Evolutionary conservation across 139 green algal species (phyloP), one percentile per base, ranked within the genome.

Genomic region (Yamagishiella unicocca): DNA sequence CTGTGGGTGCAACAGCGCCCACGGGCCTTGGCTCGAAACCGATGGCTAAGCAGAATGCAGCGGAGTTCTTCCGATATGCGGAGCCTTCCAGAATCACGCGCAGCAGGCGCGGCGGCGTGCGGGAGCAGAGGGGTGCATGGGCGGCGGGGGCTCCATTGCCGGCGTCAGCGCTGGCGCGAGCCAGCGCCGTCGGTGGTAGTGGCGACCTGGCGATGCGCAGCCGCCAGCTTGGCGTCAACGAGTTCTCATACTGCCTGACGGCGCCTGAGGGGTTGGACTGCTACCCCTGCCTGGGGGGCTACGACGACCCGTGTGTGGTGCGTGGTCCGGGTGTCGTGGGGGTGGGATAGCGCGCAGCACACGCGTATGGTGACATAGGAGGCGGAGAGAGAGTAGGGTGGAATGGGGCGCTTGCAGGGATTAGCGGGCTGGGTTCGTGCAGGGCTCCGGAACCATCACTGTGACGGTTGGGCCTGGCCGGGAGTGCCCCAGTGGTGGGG

Each of bases 161-260:
- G 25, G 14, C 22, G 27, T 31, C 7, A 40, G 17, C 25, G 70
- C 38, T 38, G 22, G 29, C 17, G 38, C 38, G 38, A 24, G 22
- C 19, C 58, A 31, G 21, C 12, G 17, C 27, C 21, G 19, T 12
- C 70, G 37, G 40, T 38, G 38, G 70, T 38, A 55, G 70, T 33
- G 70, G 70, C 37, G 38, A 58, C 50, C 50, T 17, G 50, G 14
- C 17, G 50, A 58, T 12, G 50, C 17, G 50, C 14, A 12, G 50
- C 14, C 50, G 50, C 12, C 50, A 58, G 70, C 70, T 78, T 21
- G 70, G 70, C 4, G 42, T 55, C 24, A 38, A 55, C 40, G 21
- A 55, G 8, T 38, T 33, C 12, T 78, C 70, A 24, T 78, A 78
- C 27, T 78, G 70, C 40, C 9, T 78, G 70, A 78, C 70, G 17